Base-by-base conservation (phyloP, 306 rosid species). In the barrel medic (Medicago truncatula) region DNA sequence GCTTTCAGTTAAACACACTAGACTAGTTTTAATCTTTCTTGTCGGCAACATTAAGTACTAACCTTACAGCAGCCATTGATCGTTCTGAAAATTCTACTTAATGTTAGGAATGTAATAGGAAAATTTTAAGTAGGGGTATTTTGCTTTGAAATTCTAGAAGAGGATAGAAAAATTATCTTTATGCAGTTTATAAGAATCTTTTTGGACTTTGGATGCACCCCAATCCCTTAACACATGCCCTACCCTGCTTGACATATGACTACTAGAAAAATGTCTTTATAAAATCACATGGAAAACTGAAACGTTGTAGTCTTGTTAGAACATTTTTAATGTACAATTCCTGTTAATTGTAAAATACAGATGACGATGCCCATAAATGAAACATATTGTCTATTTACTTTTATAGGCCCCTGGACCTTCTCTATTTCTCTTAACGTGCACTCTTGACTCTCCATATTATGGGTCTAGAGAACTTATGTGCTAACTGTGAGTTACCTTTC, bases 301-400 rank as follows among this genome's bases (percentile, higher is more conserved):
- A 58, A 66, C 39, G 44, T 67, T 28, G 62, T 50, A 61, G 21
- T 74, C 16, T n/a, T 36, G 9, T 28, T n/a, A 36, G 18, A 73
- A 40, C 18, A 36, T 18, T 77, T 64, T 67, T 40, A 63, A 58
- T 38, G 21, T n/a, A 13, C 44, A 52, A 66, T 28, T 58, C 67
- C 31, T 34, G 20, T 57, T 59, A 59, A 50, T 53, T 61, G 39
- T 36, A 61, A 39, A 74, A 36, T 69, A 62, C 41, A 49, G 50
- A 69, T 52, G 58, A 57, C 8, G 16, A 68, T 79, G 64, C 46
- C 62, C 56, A 16, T 61, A 34, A 82, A 50, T 16, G 62, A 68
- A 63, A 68, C 41, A 73, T 52, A 2, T 31, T 28, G 62, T 59
- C 31, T 59, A 25, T 72, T 72, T 59, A 28, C 70, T 38, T 41